Base-by-base conservation (phyloP, 1,139 yeast species). In the Yamadazyma friedrichii region DNA sequence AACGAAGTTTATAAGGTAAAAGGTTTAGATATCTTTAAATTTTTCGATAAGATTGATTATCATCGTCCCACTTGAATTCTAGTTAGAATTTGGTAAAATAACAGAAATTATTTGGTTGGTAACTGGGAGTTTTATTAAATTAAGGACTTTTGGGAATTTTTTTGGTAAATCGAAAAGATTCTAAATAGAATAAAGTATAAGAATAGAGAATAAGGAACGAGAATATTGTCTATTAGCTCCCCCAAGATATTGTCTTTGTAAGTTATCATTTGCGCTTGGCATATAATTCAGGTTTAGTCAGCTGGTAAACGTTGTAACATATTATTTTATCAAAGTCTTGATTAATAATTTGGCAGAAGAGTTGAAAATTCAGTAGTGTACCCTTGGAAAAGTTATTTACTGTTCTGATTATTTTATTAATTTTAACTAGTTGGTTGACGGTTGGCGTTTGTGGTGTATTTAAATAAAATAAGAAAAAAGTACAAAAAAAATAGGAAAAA, bases 81-180 rank as follows among this genome's bases (percentile, higher is more conserved):
- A 10, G 16, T 31, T 15, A 17, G 33, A 31, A 31, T 12, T 31
- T 31, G 33, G 9, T 31, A 31, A 31, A 31, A 31, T 31, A 31
- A 15, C 33, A 31, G 33, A 17, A 20, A 20, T n/a, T 28, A 5
- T 31, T 31, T 31, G 33, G 33, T 31, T n/a, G 9, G 12, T 31
- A 31, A 31, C 33, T 15, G 33, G 33, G 33, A 31, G 33, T 31
- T 31, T 31, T 31, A 31, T 20, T 20, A 20, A 20, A 20, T 20
- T 20, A 20, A 20, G 24, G 24, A 20, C 24, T 20, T 20, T 20
- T 5, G 5, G 24, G 24, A 20, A 20, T 20, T 20, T 20, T 20
- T 20, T 20, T 20, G 24, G 8, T 20, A 20, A 20, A 20, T 20
- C 8, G 24, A 5, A 20, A 20, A 5, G 8, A 20, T 20, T 6